Base-by-base conservation (phyloP, 495 filamentous ascomycete genomes). In the Extremus antarcticus region DNA sequence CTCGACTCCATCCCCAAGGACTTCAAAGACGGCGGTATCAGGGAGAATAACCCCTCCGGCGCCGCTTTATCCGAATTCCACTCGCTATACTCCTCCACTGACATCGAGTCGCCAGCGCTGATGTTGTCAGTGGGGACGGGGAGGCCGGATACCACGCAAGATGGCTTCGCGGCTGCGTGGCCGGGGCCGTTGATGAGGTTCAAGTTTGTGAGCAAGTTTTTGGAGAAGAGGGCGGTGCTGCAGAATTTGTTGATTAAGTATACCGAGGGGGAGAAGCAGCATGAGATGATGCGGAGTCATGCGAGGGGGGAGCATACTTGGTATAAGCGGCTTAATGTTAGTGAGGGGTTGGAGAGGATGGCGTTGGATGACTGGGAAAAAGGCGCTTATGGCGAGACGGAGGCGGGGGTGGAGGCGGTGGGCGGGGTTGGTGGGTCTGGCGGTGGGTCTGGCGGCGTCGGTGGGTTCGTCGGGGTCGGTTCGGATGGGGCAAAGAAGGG, bases 11-110 rank as follows among this genome's bases (percentile, higher is more conserved):
- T 60, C 21, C 47, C 57, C 10, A 57, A 56, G 21, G 61, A 56
- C 22, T 73, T 73, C 67, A 71, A 71, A 58, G 70, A 73, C 58
- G 70, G 70, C 41, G 70, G 70, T 2, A 73, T 73, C 54, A 64
- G 70, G 24, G 70, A 71, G 53, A 73, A 73, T 58, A 73, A 73
- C 55, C 70, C 70, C 0, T 54, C 59, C 29, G 68, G 67, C 45
- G 68, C 70, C 3, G 70, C 70, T 2, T 66, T 67, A 21, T 65
- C 51, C 51, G 70, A 73, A 47, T 71, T 71, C 54, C 60, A 67
- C 35, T 62, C 64, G 3, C 48, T 70, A 8, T 65, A 65, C 41
- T 67, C 64, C 39, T 62, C 65, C 32, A 58, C 62, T 17, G 59
- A 45, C 0, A 25, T 48, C 20, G 54, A 58, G n/a, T 50, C 16